phyloP scores from a whole-genome alignment of 2,329 filamentous ascomycete genomes.

The Colletotrichum sp. region DNA sequence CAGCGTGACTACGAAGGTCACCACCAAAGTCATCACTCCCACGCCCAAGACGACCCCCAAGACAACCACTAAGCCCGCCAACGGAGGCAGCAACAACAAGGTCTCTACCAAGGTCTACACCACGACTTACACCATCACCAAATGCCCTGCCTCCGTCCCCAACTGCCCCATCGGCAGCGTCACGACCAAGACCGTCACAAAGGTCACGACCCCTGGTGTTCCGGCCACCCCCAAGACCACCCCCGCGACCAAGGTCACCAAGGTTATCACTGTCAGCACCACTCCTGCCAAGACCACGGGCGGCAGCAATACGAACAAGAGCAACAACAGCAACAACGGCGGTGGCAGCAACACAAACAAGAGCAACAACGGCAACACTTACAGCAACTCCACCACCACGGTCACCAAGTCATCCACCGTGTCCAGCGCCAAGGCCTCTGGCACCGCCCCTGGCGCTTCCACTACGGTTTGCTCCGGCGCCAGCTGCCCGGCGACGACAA shows the following conservation, averaged over 20 bases:
- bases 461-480: background rate
- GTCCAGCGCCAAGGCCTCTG: background rate
- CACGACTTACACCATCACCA: conserved; percentile 58
- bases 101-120: conserved; percentile 42
- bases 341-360: conserved; percentile 14
- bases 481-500: conserved; percentile 1
- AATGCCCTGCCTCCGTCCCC: conserved; percentile 50
- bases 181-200: conserved; percentile 43
- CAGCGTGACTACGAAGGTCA: conserved; percentile 43
- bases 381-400: background rate
- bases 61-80: background rate
- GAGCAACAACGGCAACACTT: background rate
- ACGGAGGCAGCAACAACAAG: background rate
- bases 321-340: conserved; percentile 30
- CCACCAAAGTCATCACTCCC: conserved; percentile 27
- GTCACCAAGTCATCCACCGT: background rate
- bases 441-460: conserved; percentile 8
- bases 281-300: background rate
- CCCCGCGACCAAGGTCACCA: background rate
- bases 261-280: background rate
- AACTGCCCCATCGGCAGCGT: conserved; percentile 42
- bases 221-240: background rate
- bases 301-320: conserved; percentile 20
- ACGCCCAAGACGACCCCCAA: background rate
- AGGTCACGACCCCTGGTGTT: background rate